phyloP scores from a whole-genome alignment of 2,329 filamentous ascomycete genomes.

The Tolypocladium inflatum region DNA sequence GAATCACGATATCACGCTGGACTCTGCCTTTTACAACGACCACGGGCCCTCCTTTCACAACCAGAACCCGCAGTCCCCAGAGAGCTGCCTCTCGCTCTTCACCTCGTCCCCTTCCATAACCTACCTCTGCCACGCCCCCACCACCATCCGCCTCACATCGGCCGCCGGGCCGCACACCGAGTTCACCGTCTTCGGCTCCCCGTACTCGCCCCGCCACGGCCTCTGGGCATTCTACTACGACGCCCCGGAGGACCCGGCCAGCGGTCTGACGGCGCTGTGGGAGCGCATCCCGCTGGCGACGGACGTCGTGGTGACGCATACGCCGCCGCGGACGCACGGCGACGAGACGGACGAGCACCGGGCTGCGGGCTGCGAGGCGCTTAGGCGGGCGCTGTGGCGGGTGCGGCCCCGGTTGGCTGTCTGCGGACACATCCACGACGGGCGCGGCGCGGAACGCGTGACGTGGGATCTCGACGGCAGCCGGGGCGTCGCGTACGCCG shows the following conservation, averaged over 20 bases:
- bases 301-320: slow-evolving; percentile 64
- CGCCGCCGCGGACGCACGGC: slow-evolving; percentile 51
- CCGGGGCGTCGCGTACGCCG: slow-evolving; percentile 31
- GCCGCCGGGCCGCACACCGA: slow-evolving; percentile 44
- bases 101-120: slow-evolving; percentile 45
- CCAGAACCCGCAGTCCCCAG: slow-evolving; percentile 40
- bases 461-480: slow-evolving; percentile 42
- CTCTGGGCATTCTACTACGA: slow-evolving; percentile 62
- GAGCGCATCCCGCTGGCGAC: slow-evolving; percentile 47
- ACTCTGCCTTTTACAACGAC: slow-evolving; percentile 48
- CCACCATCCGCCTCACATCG: slow-evolving; percentile 43
- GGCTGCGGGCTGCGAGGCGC: slow-evolving; percentile 48
- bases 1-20: slow-evolving; percentile 68
- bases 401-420: slow-evolving; percentile 56
- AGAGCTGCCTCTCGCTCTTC: slow-evolving; percentile 45
- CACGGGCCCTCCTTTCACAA: slow-evolving; percentile 48
- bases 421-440: slow-evolving; percentile 65
- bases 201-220: slow-evolving; percentile 47
- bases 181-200: slow-evolving; percentile 64
- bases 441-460: slow-evolving; percentile 53
- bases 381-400: slow-evolving; percentile 47
- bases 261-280: slow-evolving; percentile 39
- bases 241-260: slow-evolving; percentile 6
- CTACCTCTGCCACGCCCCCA: slow-evolving; percentile 53
- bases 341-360: slow-evolving; percentile 36